These are phyloP conservation scores for Zasmidium cellare DNA, from an alignment of 2,329 filamentous ascomycete species.

Conservation along the genomic window DNA sequence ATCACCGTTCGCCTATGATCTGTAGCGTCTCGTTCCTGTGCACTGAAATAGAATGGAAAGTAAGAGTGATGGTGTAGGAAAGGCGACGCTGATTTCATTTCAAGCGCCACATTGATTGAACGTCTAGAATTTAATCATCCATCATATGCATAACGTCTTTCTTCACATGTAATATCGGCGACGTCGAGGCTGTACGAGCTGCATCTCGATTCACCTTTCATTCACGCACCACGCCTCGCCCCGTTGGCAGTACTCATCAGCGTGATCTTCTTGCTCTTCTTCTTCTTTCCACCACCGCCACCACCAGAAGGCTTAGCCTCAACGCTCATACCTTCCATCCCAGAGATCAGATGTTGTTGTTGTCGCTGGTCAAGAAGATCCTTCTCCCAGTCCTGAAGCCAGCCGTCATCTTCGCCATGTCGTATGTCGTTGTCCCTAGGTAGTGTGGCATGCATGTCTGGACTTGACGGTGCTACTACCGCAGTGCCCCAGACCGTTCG, in stretches of 20 bases:
- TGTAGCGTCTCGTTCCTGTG: too few species aligned
- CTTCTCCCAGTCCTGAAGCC: slow-evolving; percentile 81
- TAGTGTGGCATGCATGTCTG: slow-evolving; percentile 50
- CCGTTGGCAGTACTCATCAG: slow-evolving; percentile 62
- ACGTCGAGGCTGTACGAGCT: too few species aligned
- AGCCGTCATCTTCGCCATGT: slow-evolving; percentile 68
- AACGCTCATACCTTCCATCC: slow-evolving; percentile 19
- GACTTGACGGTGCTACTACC: slow-evolving; percentile 60
- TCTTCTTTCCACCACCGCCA: slow-evolving; percentile 54
- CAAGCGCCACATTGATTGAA: too few species aligned
- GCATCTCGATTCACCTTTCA: not conserved
- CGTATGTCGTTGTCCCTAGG: slow-evolving; percentile 40
- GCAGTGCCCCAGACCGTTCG: slow-evolving; percentile 93
- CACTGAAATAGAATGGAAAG: too few species aligned
- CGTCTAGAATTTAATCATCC: too few species aligned
- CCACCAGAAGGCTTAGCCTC: slow-evolving; percentile 45
- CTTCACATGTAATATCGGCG: not conserved
- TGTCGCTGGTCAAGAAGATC: slow-evolving; percentile 70
- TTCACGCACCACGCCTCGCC: slow-evolving; percentile 26
- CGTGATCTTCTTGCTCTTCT: slow-evolving; percentile 69
- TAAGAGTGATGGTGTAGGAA: too few species aligned
- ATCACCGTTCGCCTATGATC: too few species aligned
- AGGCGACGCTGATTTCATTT: too few species aligned
- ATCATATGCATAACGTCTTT: too few species aligned
- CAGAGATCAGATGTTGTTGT: slow-evolving; percentile 25